Base-by-base conservation (phyloP, 2,329 filamentous ascomycete species). In the Cladosporium phlei region DNA sequence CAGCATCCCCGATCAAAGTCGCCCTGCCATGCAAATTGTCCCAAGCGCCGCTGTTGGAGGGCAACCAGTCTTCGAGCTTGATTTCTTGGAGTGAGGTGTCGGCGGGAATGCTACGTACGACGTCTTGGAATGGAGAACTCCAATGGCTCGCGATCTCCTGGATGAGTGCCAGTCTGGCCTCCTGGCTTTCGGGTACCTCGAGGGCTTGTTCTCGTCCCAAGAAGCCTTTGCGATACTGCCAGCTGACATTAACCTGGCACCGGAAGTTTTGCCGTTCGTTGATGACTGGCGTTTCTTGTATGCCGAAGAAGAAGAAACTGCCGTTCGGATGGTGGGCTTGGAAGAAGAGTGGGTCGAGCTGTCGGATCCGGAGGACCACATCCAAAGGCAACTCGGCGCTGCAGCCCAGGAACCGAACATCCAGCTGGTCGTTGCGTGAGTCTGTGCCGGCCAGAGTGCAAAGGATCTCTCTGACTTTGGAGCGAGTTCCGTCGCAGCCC, bases 341-440 rank as follows among this genome's bases (percentile, higher is more conserved):
- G 21, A 80, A 68, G 39, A 80, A 76, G 30, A 72, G 76, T 0
- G 77, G 72, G 44, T 81, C 77, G 0, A 78, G 66, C 2, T 62
- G 62, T 3, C 66, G 64, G 2, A 78, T 63, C 0, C 68, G 67
- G 1, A 60, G 59, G n/a, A 74, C 66, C 29, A 76, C 60, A 11
- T 68, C 63, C 0, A 66, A 58, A 0, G 68, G 63, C 21, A 73
- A 67, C 0, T 66, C 53, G 4, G 72, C 55, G 33, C 69, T 73
- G 7, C 69, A 63, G 2, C 77, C 77, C 57, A 24, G 20, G 17
- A 55, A 39, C 6, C 72, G 65, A 3, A 79, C 66, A 1, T 76
- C 76, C 9, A 80, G 60, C 3, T 66, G 57, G 22, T 69, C 16
- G 27, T 49, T 46, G 10, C 16, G 8, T 20, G 43, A 9, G 21